Conservation (phyloP, 352 stramenopile species). For the Stramenopiles sp. region DNA sequence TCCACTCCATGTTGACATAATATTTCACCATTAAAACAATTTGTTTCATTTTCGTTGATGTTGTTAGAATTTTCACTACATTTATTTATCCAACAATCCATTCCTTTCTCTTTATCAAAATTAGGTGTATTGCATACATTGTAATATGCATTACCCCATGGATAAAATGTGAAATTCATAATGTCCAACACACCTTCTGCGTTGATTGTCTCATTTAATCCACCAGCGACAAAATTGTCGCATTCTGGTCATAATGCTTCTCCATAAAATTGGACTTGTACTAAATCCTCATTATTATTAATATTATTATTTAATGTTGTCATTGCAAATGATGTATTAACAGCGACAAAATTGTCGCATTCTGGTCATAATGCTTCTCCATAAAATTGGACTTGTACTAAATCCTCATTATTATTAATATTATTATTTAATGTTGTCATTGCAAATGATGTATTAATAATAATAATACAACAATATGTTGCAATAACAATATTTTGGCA, state of each 20-base stretch:
- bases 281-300: no score
- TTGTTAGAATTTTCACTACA: neutral
- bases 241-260: conserved; percentile 2
- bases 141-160: conserved; percentile 7
- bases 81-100: conserved; percentile 4
- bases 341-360: no score
- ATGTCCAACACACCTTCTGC: neutral
- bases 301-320: no score
- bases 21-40: neutral
- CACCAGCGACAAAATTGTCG: neutral
- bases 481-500: no score
- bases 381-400: no score
- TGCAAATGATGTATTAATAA: no score
- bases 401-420: no score
- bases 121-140: neutral
- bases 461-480: no score
- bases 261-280: neutral
- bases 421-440: no score
- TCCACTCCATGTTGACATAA: neutral
- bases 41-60: neutral
- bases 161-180: neutral
- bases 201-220: neutral
- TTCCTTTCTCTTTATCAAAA: conserved; percentile 3
- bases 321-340: no score
- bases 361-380: no score